Evolutionary conservation across 306 rosid species (phyloP), one percentile per base, ranked within the genome.

Genomic region (Heteromeles arbutifolia): DNA sequence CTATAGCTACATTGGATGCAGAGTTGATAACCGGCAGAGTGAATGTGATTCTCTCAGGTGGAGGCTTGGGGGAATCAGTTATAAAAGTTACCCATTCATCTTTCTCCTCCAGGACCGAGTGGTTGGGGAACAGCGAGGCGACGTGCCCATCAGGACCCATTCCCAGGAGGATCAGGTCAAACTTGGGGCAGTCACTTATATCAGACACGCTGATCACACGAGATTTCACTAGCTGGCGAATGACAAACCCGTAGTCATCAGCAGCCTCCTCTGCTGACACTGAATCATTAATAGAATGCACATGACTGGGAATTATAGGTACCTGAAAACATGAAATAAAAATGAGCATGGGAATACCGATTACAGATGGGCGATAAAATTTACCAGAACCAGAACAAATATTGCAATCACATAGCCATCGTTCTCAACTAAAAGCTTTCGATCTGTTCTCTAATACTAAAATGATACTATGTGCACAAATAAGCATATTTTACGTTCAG

Each of bases 211-310:
- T 79, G 70, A 96, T 80, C 45, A 87, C 85, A 3, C 97, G 98
- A n/a, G 96, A 88, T 83, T 90, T 96, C 75, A 96, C 98, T 48
- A 89, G 63, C 82, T 96, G 99, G 31, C 99, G 96, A 80, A 96
- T 89, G 72, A 63, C 91, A 28, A 96, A 96, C 89, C 91, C 96
- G 11, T 96, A 96, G 54, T 91, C 97, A 69, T 82, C 86, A 24
- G 99, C 97, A 65, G 99, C 99, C 78, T 90, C 96, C 87, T 96
- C 99, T 15, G 97, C 98, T 56, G 99, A 88, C 70, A 96, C 87
- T 0, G 92, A 86, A 81, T 92, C 97, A 34, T 96, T 96, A 71
- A 96, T 92, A 24, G 99, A 90, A 83, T 84, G 89, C 71, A 91
- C 96, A 53, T 92, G 99, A 65, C 96, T 92, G 25, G 92, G 96